Evolutionary conservation across 2,329 filamentous ascomycete genomes (phyloP).

Genomic region (Calonectria leucothoes): DNA sequence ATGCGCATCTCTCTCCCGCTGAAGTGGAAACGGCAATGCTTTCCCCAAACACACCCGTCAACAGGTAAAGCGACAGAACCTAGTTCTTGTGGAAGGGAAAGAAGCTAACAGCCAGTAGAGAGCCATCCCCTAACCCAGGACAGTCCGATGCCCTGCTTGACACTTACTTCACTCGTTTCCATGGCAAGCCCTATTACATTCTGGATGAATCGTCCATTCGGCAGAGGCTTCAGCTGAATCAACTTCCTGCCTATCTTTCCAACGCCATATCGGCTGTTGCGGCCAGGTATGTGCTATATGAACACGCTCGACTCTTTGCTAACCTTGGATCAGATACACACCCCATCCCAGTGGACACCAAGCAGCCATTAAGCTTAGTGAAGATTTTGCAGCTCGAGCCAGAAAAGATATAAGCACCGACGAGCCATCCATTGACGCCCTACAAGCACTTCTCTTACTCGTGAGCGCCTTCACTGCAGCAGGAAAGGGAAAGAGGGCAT

Average conservation of each 20-base stretch:
- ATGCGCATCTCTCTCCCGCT: conserved; percentile 46
- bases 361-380: conserved; percentile 74
- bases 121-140: conserved; percentile 58
- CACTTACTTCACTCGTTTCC: conserved; percentile 82
- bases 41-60: conserved; percentile 40
- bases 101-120: conserved; percentile 48
- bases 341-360: conserved; percentile 75
- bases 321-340: conserved; percentile 65
- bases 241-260: conserved; percentile 67
- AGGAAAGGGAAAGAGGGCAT: conserved; percentile 85
- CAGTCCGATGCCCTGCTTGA: conserved; percentile 76
- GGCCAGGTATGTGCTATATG: conserved; percentile 60
- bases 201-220: conserved; percentile 81
- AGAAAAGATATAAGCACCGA: conserved; percentile 80
- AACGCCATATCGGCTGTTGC: conserved; percentile 72
- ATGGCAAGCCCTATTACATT: conserved; percentile 85
- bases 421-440: conserved; percentile 81
- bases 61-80: conserved; percentile 31
- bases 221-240: conserved; percentile 76
- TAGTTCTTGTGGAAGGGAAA: not conserved
- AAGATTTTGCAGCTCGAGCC: conserved; percentile 79
- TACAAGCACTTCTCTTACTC: conserved; percentile 82
- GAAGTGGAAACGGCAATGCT: conserved; percentile 36
- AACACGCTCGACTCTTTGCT: not conserved
- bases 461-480: conserved; percentile 80